phyloP scores from a whole-genome alignment of 2,329 filamentous ascomycete genomes.

The Arthrobotrys entomopaga region DNA sequence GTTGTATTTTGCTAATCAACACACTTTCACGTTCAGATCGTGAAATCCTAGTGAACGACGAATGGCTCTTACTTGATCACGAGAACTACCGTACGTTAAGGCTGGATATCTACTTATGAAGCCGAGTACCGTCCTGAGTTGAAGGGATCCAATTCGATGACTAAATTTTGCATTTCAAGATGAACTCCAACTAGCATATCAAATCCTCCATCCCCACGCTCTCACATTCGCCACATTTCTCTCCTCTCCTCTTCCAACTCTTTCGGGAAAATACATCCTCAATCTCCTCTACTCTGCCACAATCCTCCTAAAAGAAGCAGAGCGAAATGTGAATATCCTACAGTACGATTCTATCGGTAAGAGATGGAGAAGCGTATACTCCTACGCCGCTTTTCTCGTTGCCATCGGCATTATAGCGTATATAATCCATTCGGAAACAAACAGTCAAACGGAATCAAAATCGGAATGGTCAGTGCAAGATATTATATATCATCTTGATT shows the following conservation, averaged over 20 bases:
- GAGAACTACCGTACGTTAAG: slow-evolving; percentile 35
- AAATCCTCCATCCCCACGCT: slow-evolving; percentile 21
- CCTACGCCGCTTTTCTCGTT: slow-evolving; percentile 22
- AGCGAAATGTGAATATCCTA: slow-evolving; percentile 40
- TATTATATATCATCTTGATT: slow-evolving; percentile 49
- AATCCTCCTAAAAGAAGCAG: slow-evolving; percentile 37
- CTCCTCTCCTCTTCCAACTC: neutral
- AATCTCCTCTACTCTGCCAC: slow-evolving; percentile 10
- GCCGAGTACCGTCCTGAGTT: neutral
- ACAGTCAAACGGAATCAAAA: neutral
- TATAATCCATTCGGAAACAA: neutral
- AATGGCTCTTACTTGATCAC: slow-evolving; percentile 30
- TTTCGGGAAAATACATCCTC: slow-evolving; percentile 1
- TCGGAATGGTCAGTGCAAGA: slow-evolving; percentile 35
- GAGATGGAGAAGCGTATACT: slow-evolving; percentile 42
- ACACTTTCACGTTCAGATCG: slow-evolving; percentile 25
- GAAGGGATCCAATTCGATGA: neutral
- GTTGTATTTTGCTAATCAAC: slow-evolving; percentile 52
- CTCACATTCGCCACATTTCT: slow-evolving; percentile 6
- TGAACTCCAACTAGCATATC: slow-evolving; percentile 22
- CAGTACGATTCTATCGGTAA: slow-evolving; percentile 30
- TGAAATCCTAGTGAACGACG: slow-evolving; percentile 8
- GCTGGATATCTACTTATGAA: neutral
- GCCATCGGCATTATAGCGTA: slow-evolving; percentile 19
- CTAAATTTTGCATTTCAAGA: slow-evolving; percentile 5